These are phyloP conservation scores for Pleurotus tuoliensis DNA, from an alignment of 768 basidiomycete species.

Conservation along the genomic window DNA sequence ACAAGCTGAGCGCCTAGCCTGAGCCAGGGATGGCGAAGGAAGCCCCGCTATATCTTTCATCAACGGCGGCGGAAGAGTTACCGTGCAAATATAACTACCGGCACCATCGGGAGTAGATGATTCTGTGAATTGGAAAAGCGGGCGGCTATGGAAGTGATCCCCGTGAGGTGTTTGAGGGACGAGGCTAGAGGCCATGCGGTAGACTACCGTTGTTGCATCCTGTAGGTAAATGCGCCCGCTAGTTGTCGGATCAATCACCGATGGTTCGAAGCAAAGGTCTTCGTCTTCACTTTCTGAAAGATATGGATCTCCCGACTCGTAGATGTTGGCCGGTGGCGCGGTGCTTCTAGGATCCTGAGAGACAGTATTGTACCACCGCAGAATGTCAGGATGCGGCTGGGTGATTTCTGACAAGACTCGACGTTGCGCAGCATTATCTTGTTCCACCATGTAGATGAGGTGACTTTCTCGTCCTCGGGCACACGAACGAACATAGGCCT, in stretches of 20 bases:
- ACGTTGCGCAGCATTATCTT: conserved; percentile 51
- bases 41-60: conserved; percentile 41
- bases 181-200: conserved; percentile 41
- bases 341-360: conserved; percentile 31
- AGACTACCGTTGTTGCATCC: conserved; percentile 55
- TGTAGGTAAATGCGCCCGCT: conserved; percentile 54
- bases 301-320: conserved; percentile 36
- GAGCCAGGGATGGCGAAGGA: conserved; percentile 37
- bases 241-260: conserved; percentile 59
- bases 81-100: conserved; percentile 41
- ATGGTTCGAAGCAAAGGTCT: conserved; percentile 28
- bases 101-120: conserved; percentile 22
- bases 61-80: conserved; percentile 41
- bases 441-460: conserved; percentile 61
- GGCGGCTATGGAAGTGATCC: conserved; percentile 9
- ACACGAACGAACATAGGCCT: conserved; percentile 49
- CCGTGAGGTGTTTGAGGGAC: conserved; percentile 7
- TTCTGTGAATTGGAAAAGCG: conserved; percentile 38
- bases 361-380: conserved; percentile 48
- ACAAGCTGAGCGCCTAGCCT: conserved; percentile 59
- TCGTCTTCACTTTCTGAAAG: conserved; percentile 49
- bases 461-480: conserved; percentile 45
- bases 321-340: conserved; percentile 42
- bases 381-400: conserved; percentile 34
- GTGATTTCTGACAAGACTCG: conserved; percentile 44